These are phyloP conservation scores for Hyphopichia burtonii DNA, from an alignment of 1,139 yeast genomes.

Conservation along the genomic window DNA sequence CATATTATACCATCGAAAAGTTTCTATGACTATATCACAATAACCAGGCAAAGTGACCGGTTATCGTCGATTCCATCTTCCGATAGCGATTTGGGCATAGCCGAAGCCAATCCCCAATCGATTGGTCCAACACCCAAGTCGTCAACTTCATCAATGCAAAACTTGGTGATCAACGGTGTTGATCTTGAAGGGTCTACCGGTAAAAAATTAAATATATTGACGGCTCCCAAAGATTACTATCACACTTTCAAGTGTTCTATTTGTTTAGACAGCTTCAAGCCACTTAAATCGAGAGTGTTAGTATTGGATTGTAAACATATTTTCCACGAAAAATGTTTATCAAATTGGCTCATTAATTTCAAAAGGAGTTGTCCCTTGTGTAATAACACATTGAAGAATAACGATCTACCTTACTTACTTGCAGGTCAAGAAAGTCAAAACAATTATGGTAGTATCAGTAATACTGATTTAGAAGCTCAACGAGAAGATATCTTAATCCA, in stretches of 20 bases:
- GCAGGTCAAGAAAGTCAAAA: neutral
- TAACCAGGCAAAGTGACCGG: conserved; percentile 21
- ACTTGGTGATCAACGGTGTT: conserved; percentile 31
- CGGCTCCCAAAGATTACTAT: conserved; percentile 37
- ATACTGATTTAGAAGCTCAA: conserved; percentile 16
- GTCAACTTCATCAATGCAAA: conserved; percentile 18
- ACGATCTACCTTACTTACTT: conserved; percentile 9
- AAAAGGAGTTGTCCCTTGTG: conserved; percentile 47
- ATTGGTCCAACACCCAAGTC: conserved; percentile 12
- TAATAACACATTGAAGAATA: conserved; percentile 25
- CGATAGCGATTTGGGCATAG: neutral
- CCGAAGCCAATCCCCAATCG: neutral
- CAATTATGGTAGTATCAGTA: conserved; percentile 3
- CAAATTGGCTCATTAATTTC: conserved; percentile 48
- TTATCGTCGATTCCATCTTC: conserved; percentile 6
- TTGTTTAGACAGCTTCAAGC: conserved; percentile 42
- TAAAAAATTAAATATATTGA: conserved; percentile 21
- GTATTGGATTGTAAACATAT: conserved; percentile 47
- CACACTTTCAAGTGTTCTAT: conserved; percentile 46
- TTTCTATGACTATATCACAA: conserved; percentile 28
- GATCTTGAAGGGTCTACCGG: conserved; percentile 23
- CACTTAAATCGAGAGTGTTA: conserved; percentile 37
- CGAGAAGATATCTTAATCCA: neutral
- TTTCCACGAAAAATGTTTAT: conserved; percentile 43
- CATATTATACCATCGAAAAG: conserved; percentile 31